phyloP scores from a whole-genome alignment of 306 rosid species.

The Citrullus colocynthis region DNA sequence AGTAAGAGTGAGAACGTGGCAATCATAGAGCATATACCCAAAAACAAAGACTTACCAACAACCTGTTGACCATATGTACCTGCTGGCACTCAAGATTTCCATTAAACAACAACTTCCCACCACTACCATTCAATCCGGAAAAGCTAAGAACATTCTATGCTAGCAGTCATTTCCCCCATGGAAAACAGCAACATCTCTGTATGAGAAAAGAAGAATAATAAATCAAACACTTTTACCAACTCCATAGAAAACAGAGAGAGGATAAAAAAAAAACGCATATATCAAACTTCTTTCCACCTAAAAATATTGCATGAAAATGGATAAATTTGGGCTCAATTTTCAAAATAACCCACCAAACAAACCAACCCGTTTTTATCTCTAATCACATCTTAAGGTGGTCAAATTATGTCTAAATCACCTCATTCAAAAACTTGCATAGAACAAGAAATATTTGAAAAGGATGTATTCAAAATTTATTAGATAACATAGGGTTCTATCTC shows the following conservation, averaged over 20 bases:
- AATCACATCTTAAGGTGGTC: background rate
- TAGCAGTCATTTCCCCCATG: conserved; percentile 1
- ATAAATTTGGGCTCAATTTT: background rate
- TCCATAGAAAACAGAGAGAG: background rate
- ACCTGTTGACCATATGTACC: background rate
- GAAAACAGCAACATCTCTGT: conserved; percentile 18
- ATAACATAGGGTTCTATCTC: too few species aligned
- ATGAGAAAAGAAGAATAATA: background rate
- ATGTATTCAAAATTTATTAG: too few species aligned
- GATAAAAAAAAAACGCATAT: background rate
- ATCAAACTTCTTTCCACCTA: background rate
- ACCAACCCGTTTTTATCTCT: background rate
- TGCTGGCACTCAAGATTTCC: background rate
- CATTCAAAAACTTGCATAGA: background rate
- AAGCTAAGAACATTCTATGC: background rate
- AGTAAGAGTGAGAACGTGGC: background rate
- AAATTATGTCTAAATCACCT: background rate
- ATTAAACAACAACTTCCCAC: background rate
- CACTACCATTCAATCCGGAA: background rate
- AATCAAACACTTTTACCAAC: background rate
- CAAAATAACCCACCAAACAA: background rate
- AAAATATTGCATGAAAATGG: background rate
- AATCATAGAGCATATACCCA: background rate
- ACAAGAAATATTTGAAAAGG: too few species aligned
- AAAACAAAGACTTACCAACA: background rate